phyloP scores from a whole-genome alignment of 75 land plant species.

The Cupressus sempervirens region DNA sequence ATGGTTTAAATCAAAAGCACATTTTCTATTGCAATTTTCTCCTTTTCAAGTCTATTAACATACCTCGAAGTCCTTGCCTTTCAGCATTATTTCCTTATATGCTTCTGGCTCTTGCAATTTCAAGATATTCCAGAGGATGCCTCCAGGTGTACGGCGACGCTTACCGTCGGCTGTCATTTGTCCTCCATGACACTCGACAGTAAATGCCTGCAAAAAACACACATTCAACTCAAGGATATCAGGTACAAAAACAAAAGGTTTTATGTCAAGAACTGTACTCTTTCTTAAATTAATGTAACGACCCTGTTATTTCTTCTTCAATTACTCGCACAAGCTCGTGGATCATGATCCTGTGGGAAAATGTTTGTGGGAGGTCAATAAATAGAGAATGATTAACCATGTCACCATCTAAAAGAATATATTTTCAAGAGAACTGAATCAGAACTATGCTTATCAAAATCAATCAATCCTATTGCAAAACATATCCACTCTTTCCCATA shows the following conservation, averaged over 20 bases:
- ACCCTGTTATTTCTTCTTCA: not conserved
- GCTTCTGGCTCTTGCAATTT: conserved; percentile 60
- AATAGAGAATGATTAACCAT: not conserved
- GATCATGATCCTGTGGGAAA: not conserved
- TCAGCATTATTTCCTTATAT: conserved; percentile 81
- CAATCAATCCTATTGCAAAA: not conserved
- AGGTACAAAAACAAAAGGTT: not conserved
- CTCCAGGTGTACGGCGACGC: conserved; percentile 72
- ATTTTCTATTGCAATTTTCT: not conserved
- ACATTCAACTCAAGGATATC: not conserved
- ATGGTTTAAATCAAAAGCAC: not conserved
- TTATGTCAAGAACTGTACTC: not conserved
- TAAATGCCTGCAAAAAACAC: conserved; percentile 59
- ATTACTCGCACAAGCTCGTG: not conserved
- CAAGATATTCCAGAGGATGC: conserved; percentile 84
- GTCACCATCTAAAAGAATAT: not conserved
- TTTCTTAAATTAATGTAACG: not conserved
- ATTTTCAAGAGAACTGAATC: not conserved
- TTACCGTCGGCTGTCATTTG: conserved; percentile 83
- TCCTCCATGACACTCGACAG: conserved; percentile 80
- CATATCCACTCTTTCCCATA: not conserved
- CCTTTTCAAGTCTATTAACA: conserved; percentile 4
- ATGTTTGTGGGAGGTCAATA: not conserved
- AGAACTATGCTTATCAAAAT: not conserved
- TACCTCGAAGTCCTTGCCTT: conserved; percentile 76